Evolutionary conservation across 352 stramenopile genomes (phyloP), one percentile per base, ranked within the genome.

Genomic region (Blastocystis sp.): DNA sequence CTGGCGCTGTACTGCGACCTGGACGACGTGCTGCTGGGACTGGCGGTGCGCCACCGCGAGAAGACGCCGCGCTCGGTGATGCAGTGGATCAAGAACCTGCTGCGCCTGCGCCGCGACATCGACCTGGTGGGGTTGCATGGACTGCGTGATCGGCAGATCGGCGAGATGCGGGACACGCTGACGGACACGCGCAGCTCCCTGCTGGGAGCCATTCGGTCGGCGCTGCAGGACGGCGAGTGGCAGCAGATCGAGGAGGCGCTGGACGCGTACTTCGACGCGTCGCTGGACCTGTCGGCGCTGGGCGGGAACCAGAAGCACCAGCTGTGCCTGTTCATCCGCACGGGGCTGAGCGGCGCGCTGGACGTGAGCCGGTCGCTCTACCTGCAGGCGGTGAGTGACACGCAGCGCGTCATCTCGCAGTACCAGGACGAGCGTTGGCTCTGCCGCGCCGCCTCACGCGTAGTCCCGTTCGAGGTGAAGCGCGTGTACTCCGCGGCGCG

Each of bases 321-420:
- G 43, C 69, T 79, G 2, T 79, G 69, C 43, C 54, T 79, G 43
- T 79, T 40, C 43, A 21, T 79, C 10, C 38, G 45, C 11, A 42
- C 69, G 24, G 69, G 69, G 21, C 38, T 79, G 3, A 52, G 45
- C 38, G 45, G 42, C 6, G 45, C 28, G 17, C 69, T 79, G 10
- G 69, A 79, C n/a, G 69, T 79, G 6, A 61, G 38, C 38, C 69
- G 69, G 14, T 60, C 28, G 14, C 42, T 79, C 4, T 79, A 79
- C 63, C 45, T 79, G 7, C 69, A 79, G 38, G 69, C 69, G 9
- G 11, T 79, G 10, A 45, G 63, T 0, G 69, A 79, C 38, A 79
- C 69, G 38, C 19, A 3, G 11, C 21, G 6, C 6, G 21, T 79
- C 11, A 54, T 54, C 21, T 28, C 61, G 54, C 19, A 62, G 24